A percentile compares a stretch with the other conserved stretches of the same genome.
These are phyloP conservation scores for Botrytis porri DNA, from an alignment of 2,329 filamentous ascomycete species.

Conservation along the genomic window DNA sequence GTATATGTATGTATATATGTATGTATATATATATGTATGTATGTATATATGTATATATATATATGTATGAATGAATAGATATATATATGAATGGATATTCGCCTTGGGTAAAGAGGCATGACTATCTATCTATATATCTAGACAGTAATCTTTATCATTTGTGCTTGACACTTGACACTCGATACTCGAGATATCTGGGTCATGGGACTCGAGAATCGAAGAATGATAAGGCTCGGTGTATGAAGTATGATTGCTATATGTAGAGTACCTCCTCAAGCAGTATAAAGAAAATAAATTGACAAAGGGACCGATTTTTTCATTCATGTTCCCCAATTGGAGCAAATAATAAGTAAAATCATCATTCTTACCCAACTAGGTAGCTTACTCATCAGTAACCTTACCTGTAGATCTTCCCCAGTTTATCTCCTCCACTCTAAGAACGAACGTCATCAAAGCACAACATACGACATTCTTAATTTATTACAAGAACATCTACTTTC, in stretches of 20 bases:
- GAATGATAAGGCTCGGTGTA: too few relatives aligned
- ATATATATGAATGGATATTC: too few relatives aligned
- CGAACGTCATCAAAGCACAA: background rate
- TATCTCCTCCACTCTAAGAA: background rate
- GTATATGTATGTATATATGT: too few relatives aligned
- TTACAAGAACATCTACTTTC: background rate
- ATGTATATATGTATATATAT: too few relatives aligned
- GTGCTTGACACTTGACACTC: background rate
- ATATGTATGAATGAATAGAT: too few relatives aligned
- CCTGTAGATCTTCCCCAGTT: background rate
- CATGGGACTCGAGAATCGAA: background rate
- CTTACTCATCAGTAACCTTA: background rate
- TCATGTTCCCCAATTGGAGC: background rate
- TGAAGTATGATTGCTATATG: background rate
- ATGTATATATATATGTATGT: too few relatives aligned
- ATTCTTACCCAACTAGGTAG: background rate
- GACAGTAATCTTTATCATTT: too few relatives aligned
- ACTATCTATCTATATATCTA: too few relatives aligned
- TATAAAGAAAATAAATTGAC: background rate
- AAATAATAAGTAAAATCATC: background rate
- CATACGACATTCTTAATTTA: background rate
- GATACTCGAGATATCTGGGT: background rate
- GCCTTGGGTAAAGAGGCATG: background rate
- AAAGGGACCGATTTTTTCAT: background rate
- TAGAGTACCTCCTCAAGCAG: background rate